These are phyloP conservation scores for Peribolospora kevripleyi DNA, from an alignment of 768 basidiomycete genomes.

Conservation along the genomic window DNA sequence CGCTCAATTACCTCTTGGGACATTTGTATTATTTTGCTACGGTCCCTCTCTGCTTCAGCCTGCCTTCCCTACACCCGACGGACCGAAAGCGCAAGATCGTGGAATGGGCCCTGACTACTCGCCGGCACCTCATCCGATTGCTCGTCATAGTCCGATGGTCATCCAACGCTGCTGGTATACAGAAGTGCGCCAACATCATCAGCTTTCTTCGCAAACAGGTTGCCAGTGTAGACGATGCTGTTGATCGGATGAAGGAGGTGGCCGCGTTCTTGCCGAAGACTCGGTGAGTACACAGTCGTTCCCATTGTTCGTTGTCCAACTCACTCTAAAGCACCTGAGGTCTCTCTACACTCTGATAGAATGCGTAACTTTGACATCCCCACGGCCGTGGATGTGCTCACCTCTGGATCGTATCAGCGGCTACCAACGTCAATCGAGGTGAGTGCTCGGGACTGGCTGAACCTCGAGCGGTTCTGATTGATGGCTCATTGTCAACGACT, in stretches of 20 bases:
- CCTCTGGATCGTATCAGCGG: slow-evolving; percentile 59
- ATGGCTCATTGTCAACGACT: not conserved
- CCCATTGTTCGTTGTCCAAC: not conserved
- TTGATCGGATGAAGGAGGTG: slow-evolving; percentile 36
- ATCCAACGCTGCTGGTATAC: slow-evolving; percentile 26
- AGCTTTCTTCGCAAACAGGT: slow-evolving; percentile 70
- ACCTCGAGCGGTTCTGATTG: not conserved
- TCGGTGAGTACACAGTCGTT: slow-evolving; percentile 28
- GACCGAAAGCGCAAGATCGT: slow-evolving; percentile 58
- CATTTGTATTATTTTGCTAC: too few relatives aligned
- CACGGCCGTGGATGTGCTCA: slow-evolving; percentile 70
- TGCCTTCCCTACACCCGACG: slow-evolving; percentile 13
- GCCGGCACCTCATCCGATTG: slow-evolving; percentile 70
- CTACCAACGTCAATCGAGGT: slow-evolving; percentile 66
- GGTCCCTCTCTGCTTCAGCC: not conserved
- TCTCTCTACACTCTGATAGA: slow-evolving; percentile 22
- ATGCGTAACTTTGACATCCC: slow-evolving; percentile 81
- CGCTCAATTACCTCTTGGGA: not conserved
- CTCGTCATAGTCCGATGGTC: slow-evolving; percentile 74
- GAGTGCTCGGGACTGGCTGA: not conserved
- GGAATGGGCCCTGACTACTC: slow-evolving; percentile 72
- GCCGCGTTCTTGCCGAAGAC: slow-evolving; percentile 50
- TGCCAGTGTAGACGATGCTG: slow-evolving; percentile 49
- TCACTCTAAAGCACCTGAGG: not conserved
- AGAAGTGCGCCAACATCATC: slow-evolving; percentile 38